Conservation (phyloP, 129 eudicot species). For the Escallonia rubra region DNA sequence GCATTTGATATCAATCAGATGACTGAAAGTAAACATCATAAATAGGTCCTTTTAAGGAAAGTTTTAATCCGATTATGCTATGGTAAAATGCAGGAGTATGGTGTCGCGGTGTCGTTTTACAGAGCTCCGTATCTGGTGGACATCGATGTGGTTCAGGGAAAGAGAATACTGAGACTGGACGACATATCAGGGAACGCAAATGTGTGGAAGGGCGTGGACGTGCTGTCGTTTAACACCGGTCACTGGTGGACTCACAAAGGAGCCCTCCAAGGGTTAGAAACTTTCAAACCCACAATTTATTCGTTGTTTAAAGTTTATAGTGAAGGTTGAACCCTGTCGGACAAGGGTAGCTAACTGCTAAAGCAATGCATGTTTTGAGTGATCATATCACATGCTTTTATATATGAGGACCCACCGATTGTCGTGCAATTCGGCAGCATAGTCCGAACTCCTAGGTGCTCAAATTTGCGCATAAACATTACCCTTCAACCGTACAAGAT, state of each 20-base stretch:
- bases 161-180: conserved; percentile 67
- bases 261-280: conserved; percentile 62
- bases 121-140: conserved; percentile 88
- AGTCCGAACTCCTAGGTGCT: too few species aligned
- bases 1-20: neutral
- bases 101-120: conserved; percentile 58
- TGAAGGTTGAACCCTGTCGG: too few species aligned
- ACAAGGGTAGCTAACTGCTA: too few species aligned
- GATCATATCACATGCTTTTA: too few species aligned
- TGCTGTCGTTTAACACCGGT: conserved; percentile 79
- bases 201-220: conserved; percentile 71
- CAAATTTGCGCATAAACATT: too few species aligned
- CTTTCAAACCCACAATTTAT: too few species aligned
- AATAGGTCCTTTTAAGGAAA: neutral
- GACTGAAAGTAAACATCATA: neutral
- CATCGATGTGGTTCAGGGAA: conserved; percentile 57
- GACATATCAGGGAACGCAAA: conserved; percentile 63
- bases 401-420: too few species aligned
- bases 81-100: conserved; percentile 60
- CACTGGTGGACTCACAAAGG: conserved; percentile 98
- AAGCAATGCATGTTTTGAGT: too few species aligned
- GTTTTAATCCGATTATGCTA: neutral
- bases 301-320: too few species aligned
- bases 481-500: too few species aligned
- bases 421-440: too few species aligned